A percentile compares a stretch with the other conserved stretches of the same genome.
Evolutionary conservation across 805 yeast species (phyloP).

Genomic region (Wickerhamiella australiensis): DNA sequence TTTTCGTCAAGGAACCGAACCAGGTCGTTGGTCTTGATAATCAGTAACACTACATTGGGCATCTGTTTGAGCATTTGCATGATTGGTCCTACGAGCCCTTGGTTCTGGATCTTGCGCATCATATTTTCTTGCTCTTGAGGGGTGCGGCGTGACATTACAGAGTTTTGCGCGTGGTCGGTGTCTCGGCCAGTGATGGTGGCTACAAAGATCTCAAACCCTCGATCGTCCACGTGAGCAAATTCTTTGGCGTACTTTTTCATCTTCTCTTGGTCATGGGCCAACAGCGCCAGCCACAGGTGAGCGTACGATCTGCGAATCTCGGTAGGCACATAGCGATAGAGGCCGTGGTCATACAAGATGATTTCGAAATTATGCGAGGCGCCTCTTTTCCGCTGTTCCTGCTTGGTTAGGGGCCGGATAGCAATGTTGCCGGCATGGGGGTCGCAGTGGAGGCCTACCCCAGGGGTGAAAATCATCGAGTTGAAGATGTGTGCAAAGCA

Average conservation of each 20-base stretch:
- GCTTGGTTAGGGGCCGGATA: constrained; percentile 37
- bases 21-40: constrained; percentile 86
- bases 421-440: constrained; percentile 98
- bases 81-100: constrained; percentile 55
- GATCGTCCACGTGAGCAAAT: constrained; percentile 67
- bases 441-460: constrained; percentile 88
- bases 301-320: constrained; percentile 73
- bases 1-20: constrained; percentile 81
- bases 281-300: constrained; percentile 79
- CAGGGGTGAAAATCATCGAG: constrained; percentile 89
- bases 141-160: constrained; percentile 43
- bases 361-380: constrained; percentile 75
- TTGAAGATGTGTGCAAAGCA: constrained; percentile 87
- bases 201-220: constrained; percentile 71
- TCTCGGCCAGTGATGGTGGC: constrained; percentile 95
- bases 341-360: constrained; percentile 85
- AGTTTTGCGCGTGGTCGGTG: constrained; percentile 57
- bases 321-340: constrained; percentile 73
- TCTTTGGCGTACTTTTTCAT: constrained; percentile 65
- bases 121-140: constrained; percentile 55
- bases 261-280: constrained; percentile 51
- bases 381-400: constrained; percentile 18
- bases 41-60: constrained; percentile 76
- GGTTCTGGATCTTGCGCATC: constrained; percentile 49
- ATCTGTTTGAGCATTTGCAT: constrained; percentile 67